These are phyloP conservation scores for Trypanosoma vivax DNA, from an alignment of 208 protist genomes.

Conservation along the genomic window DNA sequence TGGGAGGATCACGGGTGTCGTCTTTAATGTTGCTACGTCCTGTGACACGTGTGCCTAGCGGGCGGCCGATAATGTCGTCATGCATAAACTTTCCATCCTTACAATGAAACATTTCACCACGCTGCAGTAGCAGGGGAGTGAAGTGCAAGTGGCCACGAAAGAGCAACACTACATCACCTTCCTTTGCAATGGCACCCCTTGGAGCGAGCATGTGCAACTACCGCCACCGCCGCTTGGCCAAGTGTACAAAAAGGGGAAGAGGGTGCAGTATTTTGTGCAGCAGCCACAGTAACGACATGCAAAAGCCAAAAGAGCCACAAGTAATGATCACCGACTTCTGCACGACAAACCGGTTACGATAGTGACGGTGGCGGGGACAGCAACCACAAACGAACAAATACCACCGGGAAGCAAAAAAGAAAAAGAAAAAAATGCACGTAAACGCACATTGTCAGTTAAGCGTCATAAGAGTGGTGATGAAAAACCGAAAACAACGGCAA, in stretches of 20 bases:
- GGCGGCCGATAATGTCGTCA: slow-evolving; percentile 75
- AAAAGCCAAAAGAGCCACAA: no score
- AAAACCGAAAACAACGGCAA: no score
- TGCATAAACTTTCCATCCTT: slow-evolving; percentile 77
- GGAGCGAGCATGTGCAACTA: slow-evolving; percentile 30
- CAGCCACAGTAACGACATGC: background rate
- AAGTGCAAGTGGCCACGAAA: slow-evolving; percentile 61
- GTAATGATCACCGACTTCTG: no score
- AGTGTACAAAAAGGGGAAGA: slow-evolving; percentile 3
- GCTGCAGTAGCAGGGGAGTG: slow-evolving; percentile 53
- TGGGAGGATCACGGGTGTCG: slow-evolving; percentile 30
- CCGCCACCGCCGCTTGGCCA: background rate
- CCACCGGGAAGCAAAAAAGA: no score
- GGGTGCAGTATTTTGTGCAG: background rate
- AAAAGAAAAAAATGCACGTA: no score
- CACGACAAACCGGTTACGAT: no score
- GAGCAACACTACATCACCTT: slow-evolving; percentile 71
- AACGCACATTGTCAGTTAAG: no score
- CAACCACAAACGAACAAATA: no score
- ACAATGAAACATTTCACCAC: slow-evolving; percentile 67
- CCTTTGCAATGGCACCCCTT: slow-evolving; percentile 44
- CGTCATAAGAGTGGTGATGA: no score
- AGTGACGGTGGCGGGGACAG: no score
- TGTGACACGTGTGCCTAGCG: slow-evolving; percentile 46
- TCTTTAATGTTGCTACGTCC: slow-evolving; percentile 56